A percentile compares a stretch with the other conserved stretches of the same genome.
phyloP scores from a whole-genome alignment of 176 grass and related monocot species.

The Aechmea fasciata region DNA sequence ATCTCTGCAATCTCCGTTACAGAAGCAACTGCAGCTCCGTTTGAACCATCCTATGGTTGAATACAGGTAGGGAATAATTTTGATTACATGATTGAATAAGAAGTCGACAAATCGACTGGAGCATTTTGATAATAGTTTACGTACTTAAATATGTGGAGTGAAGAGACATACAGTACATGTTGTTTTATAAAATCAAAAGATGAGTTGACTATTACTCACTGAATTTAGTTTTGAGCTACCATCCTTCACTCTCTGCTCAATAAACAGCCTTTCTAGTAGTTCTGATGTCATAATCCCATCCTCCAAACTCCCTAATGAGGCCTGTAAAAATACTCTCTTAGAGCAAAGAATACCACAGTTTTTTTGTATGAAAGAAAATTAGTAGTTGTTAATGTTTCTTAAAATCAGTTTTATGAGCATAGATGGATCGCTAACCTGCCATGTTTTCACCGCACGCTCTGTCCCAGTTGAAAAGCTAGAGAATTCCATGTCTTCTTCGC shows the following conservation, averaged over 20 bases:
- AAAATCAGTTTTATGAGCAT: neutral
- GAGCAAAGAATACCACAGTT: neutral
- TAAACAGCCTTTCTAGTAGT: slow-evolving; percentile 61
- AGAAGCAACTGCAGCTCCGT: slow-evolving; percentile 48
- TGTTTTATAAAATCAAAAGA: neutral
- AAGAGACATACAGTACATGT: neutral
- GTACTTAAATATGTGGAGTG: neutral
- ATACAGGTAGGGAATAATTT: neutral
- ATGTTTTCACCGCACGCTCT: slow-evolving; percentile 84
- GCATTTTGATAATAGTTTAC: no score
- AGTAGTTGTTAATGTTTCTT: neutral
- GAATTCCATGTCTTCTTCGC: slow-evolving; percentile 86
- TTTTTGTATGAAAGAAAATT: neutral
- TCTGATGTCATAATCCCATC: slow-evolving; percentile 69
- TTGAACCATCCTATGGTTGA: slow-evolving; percentile 38
- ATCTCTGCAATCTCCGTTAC: slow-evolving; percentile 40
- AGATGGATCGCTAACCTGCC: slow-evolving; percentile 48
- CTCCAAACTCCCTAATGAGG: slow-evolving; percentile 42
- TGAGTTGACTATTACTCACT: neutral
- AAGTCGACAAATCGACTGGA: no score
- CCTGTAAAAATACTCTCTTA: slow-evolving; percentile 29
- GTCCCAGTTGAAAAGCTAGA: slow-evolving; percentile 73
- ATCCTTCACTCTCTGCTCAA: slow-evolving; percentile 15
- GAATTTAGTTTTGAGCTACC: slow-evolving; percentile 22
- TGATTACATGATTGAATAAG: neutral